A percentile compares a stretch with the other conserved stretches of the same genome.
Evolutionary conservation across 2,329 filamentous ascomycete genomes (phyloP).

Genomic region (Aureobasidium sp.): DNA sequence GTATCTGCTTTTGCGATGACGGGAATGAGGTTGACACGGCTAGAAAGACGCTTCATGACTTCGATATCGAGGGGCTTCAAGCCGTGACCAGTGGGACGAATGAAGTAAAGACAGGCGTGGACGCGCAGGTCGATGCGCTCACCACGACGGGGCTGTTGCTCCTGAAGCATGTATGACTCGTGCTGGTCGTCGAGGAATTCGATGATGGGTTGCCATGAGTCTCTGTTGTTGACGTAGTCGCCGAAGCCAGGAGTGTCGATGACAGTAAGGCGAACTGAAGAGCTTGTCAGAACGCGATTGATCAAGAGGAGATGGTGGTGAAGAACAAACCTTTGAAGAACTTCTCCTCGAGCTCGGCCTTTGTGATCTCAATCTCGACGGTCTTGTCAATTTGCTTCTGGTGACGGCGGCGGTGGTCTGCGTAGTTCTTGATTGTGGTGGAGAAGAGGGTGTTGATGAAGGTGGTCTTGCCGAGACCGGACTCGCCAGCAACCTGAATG

Average conservation of each 20-base stretch:
- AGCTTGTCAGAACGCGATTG: slow-evolving; percentile 2
- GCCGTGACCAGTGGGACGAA: slow-evolving; percentile 95
- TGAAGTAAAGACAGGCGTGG: slow-evolving; percentile 98
- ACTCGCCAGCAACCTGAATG: slow-evolving; percentile 87
- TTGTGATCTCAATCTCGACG: slow-evolving; percentile 99
- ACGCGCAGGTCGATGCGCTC: slow-evolving; percentile 99
- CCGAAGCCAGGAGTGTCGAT: slow-evolving; percentile 99
- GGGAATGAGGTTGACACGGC: slow-evolving; percentile 95
- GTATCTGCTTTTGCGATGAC: slow-evolving; percentile 99
- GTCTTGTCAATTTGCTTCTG: slow-evolving; percentile 99
- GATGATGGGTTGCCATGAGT: slow-evolving; percentile 99
- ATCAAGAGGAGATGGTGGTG: neutral
- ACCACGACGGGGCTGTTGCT: slow-evolving; percentile 94
- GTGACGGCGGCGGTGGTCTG: slow-evolving; percentile 98
- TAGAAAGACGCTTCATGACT: slow-evolving; percentile 99
- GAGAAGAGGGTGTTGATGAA: slow-evolving; percentile 99
- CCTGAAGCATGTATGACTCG: slow-evolving; percentile 99
- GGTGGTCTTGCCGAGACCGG: slow-evolving; percentile 96
- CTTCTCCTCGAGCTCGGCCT: slow-evolving; percentile 99
- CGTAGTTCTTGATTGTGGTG: slow-evolving; percentile 99
- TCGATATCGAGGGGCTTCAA: slow-evolving; percentile 98
- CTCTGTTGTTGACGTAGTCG: slow-evolving; percentile 99
- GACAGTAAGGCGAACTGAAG: slow-evolving; percentile 89
- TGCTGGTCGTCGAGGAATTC: slow-evolving; percentile 99
- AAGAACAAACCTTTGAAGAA: slow-evolving; percentile 89